Percentiles rank a stretch among this genome's conserved stretches.
Conservation (phyloP, 2,329 filamentous ascomycete genomes). For the Periconia sp. region DNA sequence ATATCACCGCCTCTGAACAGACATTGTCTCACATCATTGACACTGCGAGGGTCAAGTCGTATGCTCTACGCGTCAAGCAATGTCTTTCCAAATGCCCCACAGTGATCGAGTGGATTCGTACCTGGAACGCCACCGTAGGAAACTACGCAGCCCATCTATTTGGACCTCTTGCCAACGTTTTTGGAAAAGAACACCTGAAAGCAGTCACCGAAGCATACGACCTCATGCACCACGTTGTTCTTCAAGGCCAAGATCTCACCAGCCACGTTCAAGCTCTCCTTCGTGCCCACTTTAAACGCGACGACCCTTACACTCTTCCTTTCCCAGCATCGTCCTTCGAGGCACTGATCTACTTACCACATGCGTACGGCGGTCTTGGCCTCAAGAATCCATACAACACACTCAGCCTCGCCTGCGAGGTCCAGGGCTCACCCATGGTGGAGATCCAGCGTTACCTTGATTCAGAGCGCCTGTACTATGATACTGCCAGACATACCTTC, state of each 20-base stretch:
- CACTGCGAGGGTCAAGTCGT: conserved; percentile 12
- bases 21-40: conserved; percentile 11
- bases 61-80: conserved; percentile 23
- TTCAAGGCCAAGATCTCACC: conserved; percentile 21
- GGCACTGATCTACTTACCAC: conserved; percentile 29
- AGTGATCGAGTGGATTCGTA: conserved; percentile 28
- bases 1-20: not conserved
- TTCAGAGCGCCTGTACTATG: conserved; percentile 23
- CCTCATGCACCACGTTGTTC: conserved; percentile 23
- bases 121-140: conserved; percentile 30
- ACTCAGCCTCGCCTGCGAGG: conserved; percentile 18
- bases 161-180: conserved; percentile 26
- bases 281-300: conserved; percentile 1
- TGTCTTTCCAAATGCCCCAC: conserved; percentile 19
- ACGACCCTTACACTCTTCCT: not conserved
- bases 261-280: conserved; percentile 21
- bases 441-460: conserved; percentile 14
- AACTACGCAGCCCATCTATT: conserved; percentile 29
- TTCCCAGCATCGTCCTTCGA: conserved; percentile 18
- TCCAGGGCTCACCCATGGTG: conserved; percentile 9
- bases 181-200: conserved; percentile 27
- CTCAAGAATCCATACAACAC: conserved; percentile 31
- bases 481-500: conserved; percentile 13
- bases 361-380: conserved; percentile 30
- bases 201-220: conserved; percentile 25